Evolutionary conservation across 1,284 basidiomycete species (phyloP), one percentile per base, ranked within the genome.

Genomic region (Earliella scabrosa): DNA sequence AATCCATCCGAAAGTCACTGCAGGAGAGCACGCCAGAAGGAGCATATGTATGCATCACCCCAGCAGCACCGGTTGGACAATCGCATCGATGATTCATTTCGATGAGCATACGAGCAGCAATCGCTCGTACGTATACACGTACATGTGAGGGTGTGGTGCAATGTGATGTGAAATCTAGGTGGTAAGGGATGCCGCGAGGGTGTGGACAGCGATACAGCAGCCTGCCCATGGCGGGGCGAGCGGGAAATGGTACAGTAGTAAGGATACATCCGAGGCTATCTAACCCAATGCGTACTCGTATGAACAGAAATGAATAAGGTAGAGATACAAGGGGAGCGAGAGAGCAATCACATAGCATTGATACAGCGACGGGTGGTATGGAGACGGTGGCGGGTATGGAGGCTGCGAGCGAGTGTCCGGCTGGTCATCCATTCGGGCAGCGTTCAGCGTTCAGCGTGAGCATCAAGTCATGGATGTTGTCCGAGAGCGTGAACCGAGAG

Each of bases 381-480:
- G 56, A 57, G 59, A 57, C 54, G 56, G 52, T 36, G 45, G 46
- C 53, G 45, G 35, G 41, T 53, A 55, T 61, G 53, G 51, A 26
- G 45, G 45, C 56, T 49, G 52, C 24, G 44, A 55, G 46, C 51
- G n/a, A n/a, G n/a, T n/a, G 60, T 61, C 50, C 56, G 35, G 54
- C n/a, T n/a, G n/a, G n/a, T n/a, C n/a, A n/a, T n/a, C n/a, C n/a
- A n/a, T 55, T 58, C 50, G 48, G 36, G 45, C 34, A 45, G 41
- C 45, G 58, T 56, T 47, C 52, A 23, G n/a, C n/a, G n/a, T n/a
- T n/a, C n/a, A n/a, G 35, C 36, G 38, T 45, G 48, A 23, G 45
- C n/a, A 18, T 45, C 20, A 32, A 14, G 46, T n/a, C n/a, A n/a
- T n/a, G n/a, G n/a, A n/a, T n/a, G 35, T 45, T 18, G 40, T 36